Evolutionary conservation across 495 filamentous ascomycete species (phyloP), one percentile per base, ranked within the genome.

Genomic region (Paragyromitra xinjiangensis): DNA sequence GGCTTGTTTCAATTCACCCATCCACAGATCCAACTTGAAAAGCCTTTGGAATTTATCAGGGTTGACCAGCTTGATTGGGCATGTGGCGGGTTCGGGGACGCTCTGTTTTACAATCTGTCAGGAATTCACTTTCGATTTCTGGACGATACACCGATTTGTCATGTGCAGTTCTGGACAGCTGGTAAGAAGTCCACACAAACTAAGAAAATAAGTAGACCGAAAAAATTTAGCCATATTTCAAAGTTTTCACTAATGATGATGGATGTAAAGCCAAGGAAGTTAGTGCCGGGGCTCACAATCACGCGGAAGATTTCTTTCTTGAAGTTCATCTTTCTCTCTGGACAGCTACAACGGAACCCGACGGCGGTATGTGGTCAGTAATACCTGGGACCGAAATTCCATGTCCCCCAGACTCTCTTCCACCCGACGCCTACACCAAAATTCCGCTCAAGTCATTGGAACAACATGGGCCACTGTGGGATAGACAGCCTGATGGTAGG

Each of bases 81-180:
- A 11, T 42, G 68, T 0, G 14, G 22, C 1, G 24, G n/a, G 9
- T 72, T 71, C 44, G 11, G 40, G 22, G 66, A 29, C 3, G n/a
- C 24, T 0, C 40, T 63, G 39, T 71, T 81, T 61, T 65, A 70
- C 51, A 78, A 81, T 50, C 61, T 81, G 51, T 44, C 77, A 16
- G 78, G 75, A 2, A 75, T 79, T 51, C 26, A 69, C 16, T 76
- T 81, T 42, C 71, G 76, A 44, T 79, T 81, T 55, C 9, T 70
- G 12, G 73, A 70, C 29, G 39, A 61, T 26, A 68, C 64, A 45
- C 64, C 56, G 16, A 56, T 79, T 34, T 69, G 64, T 19, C 73
- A 79, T 61, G 26, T 79, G 67, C 77, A 79, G 50, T 79, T 71
- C 29, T 79, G 77, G 77, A 77, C 65, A 0, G 66, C 66, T 11